These are phyloP conservation scores for Domatiomyces catenatus DNA, from an alignment of 2,329 filamentous ascomycete genomes.

Conservation along the genomic window DNA sequence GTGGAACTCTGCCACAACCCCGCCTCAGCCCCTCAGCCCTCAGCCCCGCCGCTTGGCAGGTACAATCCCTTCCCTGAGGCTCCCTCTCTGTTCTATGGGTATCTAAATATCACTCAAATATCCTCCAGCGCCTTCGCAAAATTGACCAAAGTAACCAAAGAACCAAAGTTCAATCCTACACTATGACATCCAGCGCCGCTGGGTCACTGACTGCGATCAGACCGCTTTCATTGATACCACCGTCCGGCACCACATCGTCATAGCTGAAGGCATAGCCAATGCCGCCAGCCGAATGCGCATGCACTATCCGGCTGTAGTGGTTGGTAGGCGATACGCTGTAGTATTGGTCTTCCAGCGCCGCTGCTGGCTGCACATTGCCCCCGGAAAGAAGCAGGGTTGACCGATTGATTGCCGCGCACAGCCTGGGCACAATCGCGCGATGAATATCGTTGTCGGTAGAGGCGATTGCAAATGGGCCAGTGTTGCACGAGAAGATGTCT, in stretches of 20 bases:
- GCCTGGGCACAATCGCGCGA: constrained; percentile 31
- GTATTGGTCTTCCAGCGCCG: neutral
- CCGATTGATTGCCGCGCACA: constrained; percentile 39
- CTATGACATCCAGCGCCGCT: constrained; percentile 26
- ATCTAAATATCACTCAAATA: no score
- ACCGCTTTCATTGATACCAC: constrained; percentile 27
- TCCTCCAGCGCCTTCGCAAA: no score
- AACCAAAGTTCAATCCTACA: constrained; percentile 11
- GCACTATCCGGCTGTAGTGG: constrained; percentile 15
- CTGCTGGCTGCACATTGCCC: neutral
- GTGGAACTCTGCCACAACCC: no score
- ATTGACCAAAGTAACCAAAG: no score
- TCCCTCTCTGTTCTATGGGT: no score
- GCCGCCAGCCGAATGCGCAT: constrained; percentile 18
- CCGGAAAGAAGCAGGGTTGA: constrained; percentile 29
- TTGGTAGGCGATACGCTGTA: constrained; percentile 16
- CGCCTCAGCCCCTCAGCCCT: no score
- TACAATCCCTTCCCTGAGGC: no score
- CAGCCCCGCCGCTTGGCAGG: no score
- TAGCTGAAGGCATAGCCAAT: constrained; percentile 20
- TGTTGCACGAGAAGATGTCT: constrained; percentile 40
- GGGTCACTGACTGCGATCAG: constrained; percentile 34
- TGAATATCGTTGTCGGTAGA: constrained; percentile 28
- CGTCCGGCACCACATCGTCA: constrained; percentile 23
- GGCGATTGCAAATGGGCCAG: constrained; percentile 31